Base-by-base conservation (phyloP, 148 eudicot genomes). In the Rhododendron griersonianum region DNA sequence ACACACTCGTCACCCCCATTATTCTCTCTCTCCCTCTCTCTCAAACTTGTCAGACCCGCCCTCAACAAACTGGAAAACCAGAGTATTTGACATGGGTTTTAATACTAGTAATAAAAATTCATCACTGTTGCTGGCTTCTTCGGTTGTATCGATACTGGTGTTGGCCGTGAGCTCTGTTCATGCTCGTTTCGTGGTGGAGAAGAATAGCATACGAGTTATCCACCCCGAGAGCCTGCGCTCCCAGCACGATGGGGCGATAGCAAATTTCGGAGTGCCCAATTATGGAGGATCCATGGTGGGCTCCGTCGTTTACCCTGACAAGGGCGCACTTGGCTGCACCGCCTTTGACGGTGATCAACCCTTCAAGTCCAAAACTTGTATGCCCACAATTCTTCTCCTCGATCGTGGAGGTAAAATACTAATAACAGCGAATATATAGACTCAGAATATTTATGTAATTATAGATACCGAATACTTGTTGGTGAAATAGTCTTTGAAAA, bases 271-370 rank as follows among this genome's bases (percentile, higher is more conserved):
- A 1, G 98, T 97, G 16, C 98, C 99, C 15, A 91, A 91, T 37
- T 97, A 97, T 85, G 99, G 99, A 33, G 99, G 99, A 2, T 95
- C 98, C 21, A 87, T 97, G 95, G 88, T 93, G 6, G 99, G 99
- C 8, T 78, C 93, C 33, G 90, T 97, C 35, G 84, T 91, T 80
- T 97, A 97, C 84, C 95, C 98, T 50, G 53, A 84, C 4, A 84
- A 83, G 14, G 94, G 90, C 15, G 13, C 90, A 15, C 65, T 78
- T 84, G 98, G 92, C 39, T 97, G 99, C 88, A 76, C 78, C 1
- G 84, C 91, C 19, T 97, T 97, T 53, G 90, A 89, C 19, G 98
- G 95, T 0, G 91, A 92, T 87, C 91, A 92, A 84, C 96, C 98
- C n/a, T 97, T 94, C 89, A 97, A 95, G 90, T 91, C 98, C 4